These are phyloP conservation scores for Lichtheimia ramosa DNA, from an alignment of 371 early-diverging fungal genomes.

Conservation along the genomic window DNA sequence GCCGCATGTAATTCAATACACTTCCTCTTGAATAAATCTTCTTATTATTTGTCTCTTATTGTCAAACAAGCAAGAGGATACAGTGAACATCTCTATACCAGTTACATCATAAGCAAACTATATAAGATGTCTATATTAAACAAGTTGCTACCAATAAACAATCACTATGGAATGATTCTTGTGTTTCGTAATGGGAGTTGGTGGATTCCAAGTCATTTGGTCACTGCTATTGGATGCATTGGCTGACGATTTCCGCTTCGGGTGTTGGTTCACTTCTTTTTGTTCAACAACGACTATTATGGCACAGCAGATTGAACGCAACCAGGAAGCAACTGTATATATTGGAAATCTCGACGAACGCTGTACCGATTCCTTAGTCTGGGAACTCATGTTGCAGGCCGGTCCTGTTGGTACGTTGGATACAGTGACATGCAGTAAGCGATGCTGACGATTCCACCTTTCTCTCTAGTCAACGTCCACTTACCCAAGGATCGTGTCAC, in stretches of 20 bases:
- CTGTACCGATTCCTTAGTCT: slow-evolving; percentile 89
- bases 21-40: no score
- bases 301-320: slow-evolving; percentile 60
- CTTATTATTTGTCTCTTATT: no score
- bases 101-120: no score
- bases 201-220: no score
- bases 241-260: no score
- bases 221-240: no score
- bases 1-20: slow-evolving; percentile 58
- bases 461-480: slow-evolving; percentile 80
- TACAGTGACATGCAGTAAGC: background rate
- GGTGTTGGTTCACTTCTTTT: background rate
- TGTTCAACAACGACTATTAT: background rate
- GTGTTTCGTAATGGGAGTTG: no score
- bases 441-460: slow-evolving; percentile 3
- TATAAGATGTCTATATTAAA: no score
- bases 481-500: slow-evolving; percentile 98
- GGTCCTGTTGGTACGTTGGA: slow-evolving; percentile 85
- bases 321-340: slow-evolving; percentile 96
- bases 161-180: no score
- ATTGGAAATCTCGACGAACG: slow-evolving; percentile 97
- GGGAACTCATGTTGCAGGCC: slow-evolving; percentile 98
- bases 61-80: no score
- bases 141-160: no score
- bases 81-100: no score